phyloP scores from a whole-genome alignment of 352 stramenopile genomes.

The Phytophthora brassicae region DNA sequence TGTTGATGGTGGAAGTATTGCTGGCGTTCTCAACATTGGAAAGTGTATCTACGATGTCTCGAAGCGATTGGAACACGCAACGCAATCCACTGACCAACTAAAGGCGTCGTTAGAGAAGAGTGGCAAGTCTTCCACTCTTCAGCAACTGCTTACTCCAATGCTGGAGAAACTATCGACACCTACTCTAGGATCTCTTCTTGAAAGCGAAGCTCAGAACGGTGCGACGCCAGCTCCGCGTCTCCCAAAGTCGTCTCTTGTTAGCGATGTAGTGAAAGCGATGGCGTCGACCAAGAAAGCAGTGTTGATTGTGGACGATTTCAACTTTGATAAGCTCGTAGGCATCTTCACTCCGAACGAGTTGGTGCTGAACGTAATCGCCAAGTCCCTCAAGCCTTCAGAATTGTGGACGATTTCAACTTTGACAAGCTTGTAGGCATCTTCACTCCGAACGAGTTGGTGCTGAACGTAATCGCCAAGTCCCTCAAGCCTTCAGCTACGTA shows the following conservation, averaged over 20 bases:
- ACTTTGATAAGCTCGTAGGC: conserved; percentile 89
- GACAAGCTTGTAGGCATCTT: conserved; percentile 94
- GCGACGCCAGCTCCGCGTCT: conserved; percentile 65
- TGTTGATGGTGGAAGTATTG: conserved; percentile 86
- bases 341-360: conserved; percentile 98
- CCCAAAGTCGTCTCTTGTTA: conserved; percentile 84
- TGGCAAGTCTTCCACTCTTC: conserved; percentile 67
- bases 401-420: conserved; percentile 89
- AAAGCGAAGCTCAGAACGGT: conserved; percentile 61
- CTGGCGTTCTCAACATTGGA: conserved; percentile 97
- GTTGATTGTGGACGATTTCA: conserved; percentile 91
- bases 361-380: conserved; percentile 94
- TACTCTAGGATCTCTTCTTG: conserved; percentile 84
- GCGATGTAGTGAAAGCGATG: conserved; percentile 78
- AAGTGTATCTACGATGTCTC: conserved; percentile 99
- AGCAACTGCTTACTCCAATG: conserved; percentile 81
- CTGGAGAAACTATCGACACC: conserved; percentile 80
- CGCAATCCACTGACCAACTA: conserved; percentile 79
- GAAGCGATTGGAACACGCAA: conserved; percentile 93
- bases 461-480: conserved; percentile 93
- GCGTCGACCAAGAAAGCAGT: conserved; percentile 88
- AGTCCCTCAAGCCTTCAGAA: too few species aligned
- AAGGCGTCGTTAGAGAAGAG: conserved; percentile 82
- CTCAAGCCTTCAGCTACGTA: conserved; percentile 87
- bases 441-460: conserved; percentile 97